phyloP scores from a whole-genome alignment of 352 stramenopile species.

The Globisporangium irregulare region DNA sequence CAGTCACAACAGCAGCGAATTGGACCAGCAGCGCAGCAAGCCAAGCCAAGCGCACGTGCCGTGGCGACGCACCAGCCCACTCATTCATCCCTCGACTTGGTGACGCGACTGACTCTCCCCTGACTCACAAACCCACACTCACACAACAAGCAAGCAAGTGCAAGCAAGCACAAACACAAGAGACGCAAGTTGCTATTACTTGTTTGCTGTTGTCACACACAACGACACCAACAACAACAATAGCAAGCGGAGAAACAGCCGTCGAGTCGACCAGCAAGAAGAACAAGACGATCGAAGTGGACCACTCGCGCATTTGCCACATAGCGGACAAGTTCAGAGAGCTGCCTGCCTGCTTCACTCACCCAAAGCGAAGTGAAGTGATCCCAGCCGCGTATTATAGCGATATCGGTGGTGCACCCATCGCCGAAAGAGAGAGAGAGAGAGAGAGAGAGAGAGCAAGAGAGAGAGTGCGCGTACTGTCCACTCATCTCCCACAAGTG shows the following conservation, averaged over 20 bases:
- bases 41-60: not conserved
- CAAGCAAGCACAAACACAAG: not conserved
- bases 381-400: not conserved
- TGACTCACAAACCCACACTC: slow-evolving; percentile 3
- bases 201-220: not conserved
- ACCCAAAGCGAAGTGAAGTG: not conserved
- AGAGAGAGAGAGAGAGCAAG: not conserved
- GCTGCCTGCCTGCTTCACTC: not conserved
- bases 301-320: not conserved
- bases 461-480: not conserved
- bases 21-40: not conserved
- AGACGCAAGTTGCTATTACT: not conserved
- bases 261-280: not conserved
- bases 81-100: not conserved
- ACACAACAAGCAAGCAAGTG: not conserved
- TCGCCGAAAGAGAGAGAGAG: not conserved
- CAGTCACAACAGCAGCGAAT: not conserved
- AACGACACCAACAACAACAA: not conserved
- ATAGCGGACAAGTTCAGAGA: not conserved
- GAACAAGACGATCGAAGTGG: not conserved
- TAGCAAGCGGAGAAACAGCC: not conserved
- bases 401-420: not conserved
- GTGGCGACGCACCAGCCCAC: not conserved
- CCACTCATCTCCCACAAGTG: not conserved
- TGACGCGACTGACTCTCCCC: slow-evolving; percentile 9